Conservation (phyloP, 768 basidiomycete species). For the Boletus rubroflammeus region DNA sequence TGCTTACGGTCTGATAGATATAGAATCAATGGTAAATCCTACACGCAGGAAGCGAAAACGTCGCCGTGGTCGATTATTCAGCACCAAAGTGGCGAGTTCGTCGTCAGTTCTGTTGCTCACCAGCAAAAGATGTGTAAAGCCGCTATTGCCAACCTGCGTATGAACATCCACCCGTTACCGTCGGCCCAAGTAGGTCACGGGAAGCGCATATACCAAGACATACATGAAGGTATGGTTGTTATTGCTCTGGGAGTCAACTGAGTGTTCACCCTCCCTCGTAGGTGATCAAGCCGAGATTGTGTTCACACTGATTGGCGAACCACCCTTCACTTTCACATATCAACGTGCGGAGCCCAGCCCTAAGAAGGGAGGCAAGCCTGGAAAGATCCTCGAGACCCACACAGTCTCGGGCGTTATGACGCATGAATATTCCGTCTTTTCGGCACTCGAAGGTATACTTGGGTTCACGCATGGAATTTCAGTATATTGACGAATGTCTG, state of each 20-base stretch:
- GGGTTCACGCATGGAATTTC: not conserved
- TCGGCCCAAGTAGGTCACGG: conserved; percentile 88
- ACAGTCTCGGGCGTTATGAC: conserved; percentile 77
- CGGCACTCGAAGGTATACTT: conserved; percentile 80
- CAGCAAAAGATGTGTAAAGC: conserved; percentile 92
- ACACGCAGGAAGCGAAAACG: conserved; percentile 69
- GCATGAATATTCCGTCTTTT: conserved; percentile 85
- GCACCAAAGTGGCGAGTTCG: conserved; percentile 78
- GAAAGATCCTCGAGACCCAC: conserved; percentile 86
- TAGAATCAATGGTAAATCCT: conserved; percentile 69
- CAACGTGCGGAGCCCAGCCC: conserved; percentile 71
- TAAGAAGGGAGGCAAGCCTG: conserved; percentile 65
- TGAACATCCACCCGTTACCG: conserved; percentile 78
- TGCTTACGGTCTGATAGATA: conserved; percentile 48
- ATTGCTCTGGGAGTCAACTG: not conserved
- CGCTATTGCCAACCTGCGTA: conserved; percentile 67
- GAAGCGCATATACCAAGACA: conserved; percentile 74
- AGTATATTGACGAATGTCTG: conserved; percentile 2
- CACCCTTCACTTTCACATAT: conserved; percentile 96
- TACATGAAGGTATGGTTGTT: conserved; percentile 69
- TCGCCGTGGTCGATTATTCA: conserved; percentile 86
- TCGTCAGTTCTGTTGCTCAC: conserved; percentile 85
- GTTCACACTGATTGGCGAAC: conserved; percentile 85
- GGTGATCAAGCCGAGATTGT: conserved; percentile 92
- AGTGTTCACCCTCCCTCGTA: conserved; percentile 25